Base-by-base conservation (phyloP, 768 basidiomycete species). In the Macrolepiota fuliginosa region DNA sequence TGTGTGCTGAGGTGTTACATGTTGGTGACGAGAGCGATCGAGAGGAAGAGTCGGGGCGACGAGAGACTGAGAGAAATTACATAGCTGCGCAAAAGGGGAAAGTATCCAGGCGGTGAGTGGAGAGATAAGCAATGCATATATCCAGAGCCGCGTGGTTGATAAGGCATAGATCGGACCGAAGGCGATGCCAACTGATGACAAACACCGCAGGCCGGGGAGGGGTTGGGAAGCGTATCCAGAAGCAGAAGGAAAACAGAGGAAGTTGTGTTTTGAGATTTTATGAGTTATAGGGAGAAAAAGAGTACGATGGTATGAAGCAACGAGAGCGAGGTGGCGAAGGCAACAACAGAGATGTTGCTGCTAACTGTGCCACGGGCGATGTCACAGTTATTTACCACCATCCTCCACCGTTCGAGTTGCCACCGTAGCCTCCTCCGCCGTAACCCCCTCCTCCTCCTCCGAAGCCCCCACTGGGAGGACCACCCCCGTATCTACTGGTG, bases 331-430 rank as follows among this genome's bases (percentile, higher is more conserved):
- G 62, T 54, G 62, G 64, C 61, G 55, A 65, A 57, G 62, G 64
- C 39, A 17, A 40, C 42, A 6, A 45, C 6, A 19, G 42, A 15
- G 7, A n/a, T 45, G 17, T 19, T 19, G 15, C 1, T 45, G 42
- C 42, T 15, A 45, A 1, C n/a, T 22, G 7, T 32, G 64, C 39
- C 56, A 24, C 42, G 22, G 22, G 42, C 54, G 32, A 24, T 53
- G 52, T 17, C 49, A 22, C 15, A 49, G 22, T 19, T 17, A 63
- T 78, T 74, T 74, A 82, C 81, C 81, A 82, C 81, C 81, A 81
- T 36, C 74, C 76, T 39, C 74, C 74, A 37, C 71, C 71, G 19
- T 66, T 32, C 9, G 40, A 62, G 10, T 66, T 65, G 29, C 71
- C 72, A 39, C 68, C 67, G 9, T 60, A 60, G 22, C 73, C 68